Conservation (phyloP, 345 rosid genomes). For the Bretschneidera sinensis region DNA sequence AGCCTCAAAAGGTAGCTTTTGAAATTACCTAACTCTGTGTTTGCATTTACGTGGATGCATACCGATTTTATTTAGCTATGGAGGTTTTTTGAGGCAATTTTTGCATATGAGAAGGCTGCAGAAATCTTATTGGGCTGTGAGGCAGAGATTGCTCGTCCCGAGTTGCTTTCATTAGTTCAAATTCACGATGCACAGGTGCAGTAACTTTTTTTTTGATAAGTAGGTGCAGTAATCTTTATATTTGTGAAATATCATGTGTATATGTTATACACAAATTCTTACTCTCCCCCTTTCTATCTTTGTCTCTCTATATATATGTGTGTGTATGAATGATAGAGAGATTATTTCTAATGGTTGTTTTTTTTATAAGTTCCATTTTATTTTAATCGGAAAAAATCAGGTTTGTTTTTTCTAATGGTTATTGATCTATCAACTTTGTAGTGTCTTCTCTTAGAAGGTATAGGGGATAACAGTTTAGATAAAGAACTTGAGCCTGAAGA, state of each 20-base stretch:
- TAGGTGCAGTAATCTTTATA: too few relatives aligned
- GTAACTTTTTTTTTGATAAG: too few relatives aligned
- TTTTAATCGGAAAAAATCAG: too few relatives aligned
- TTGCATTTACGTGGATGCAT: background rate
- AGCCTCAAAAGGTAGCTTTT: constrained; percentile 74
- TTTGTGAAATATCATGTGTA: too few relatives aligned
- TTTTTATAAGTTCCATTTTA: too few relatives aligned
- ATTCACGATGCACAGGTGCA: constrained; percentile 95
- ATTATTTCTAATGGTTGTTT: background rate
- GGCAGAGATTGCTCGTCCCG: constrained; percentile 83
- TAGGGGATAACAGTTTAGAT: constrained; percentile 51
- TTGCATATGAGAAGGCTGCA: constrained; percentile 82
- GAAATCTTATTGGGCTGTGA: constrained; percentile 79
- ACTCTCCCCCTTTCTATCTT: too few relatives aligned
- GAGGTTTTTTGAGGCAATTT: constrained; percentile 61
- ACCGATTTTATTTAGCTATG: constrained; percentile 5
- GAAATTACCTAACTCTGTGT: background rate
- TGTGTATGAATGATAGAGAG: background rate
- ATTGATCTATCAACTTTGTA: constrained; percentile 23
- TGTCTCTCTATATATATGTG: too few relatives aligned
- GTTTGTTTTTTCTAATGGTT: constrained; percentile 18
- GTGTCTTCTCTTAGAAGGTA: constrained; percentile 77
- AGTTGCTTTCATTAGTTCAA: constrained; percentile 86
- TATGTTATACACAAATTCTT: too few relatives aligned
- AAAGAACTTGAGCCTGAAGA: constrained; percentile 79